Conservation (phyloP, 371 early-diverging fungal genomes). For the Mortierella polycephala region DNA sequence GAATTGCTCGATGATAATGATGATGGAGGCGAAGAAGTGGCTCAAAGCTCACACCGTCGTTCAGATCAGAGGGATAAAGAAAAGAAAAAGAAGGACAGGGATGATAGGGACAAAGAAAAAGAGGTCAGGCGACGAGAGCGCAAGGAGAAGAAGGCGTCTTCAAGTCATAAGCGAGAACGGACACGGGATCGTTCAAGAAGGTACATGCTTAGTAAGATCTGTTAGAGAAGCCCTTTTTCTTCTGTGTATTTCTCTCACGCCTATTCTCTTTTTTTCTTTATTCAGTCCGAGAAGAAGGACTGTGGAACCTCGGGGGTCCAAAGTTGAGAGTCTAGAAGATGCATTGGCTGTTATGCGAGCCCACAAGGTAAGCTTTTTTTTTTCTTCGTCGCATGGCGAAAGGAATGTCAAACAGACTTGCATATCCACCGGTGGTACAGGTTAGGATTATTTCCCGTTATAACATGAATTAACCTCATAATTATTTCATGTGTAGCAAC, state of each 20-base stretch:
- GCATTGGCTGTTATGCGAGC: conserved; percentile 47
- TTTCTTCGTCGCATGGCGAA: not conserved
- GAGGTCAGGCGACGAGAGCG: conserved; percentile 9
- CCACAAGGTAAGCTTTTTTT: conserved; percentile 24
- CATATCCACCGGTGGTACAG: not conserved
- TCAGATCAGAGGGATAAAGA: not conserved
- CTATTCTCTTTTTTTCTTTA: not conserved
- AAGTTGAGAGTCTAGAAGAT: conserved; percentile 39
- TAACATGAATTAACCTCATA: not conserved
- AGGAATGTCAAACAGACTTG: not conserved
- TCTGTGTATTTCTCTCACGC: not conserved
- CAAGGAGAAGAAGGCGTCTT: conserved; percentile 11
- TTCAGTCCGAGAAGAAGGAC: conserved; percentile 25
- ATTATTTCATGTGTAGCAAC: conserved; percentile 6
- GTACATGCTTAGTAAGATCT: conserved; percentile 5
- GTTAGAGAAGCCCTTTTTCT: not conserved
- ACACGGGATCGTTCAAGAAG: conserved; percentile 38
- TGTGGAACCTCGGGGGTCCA: conserved; percentile 18
- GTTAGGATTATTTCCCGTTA: not conserved
- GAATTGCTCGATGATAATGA: conserved; percentile 39
- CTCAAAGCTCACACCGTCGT: not conserved
- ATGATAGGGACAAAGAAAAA: conserved; percentile 6
- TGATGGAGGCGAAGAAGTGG: not conserved
- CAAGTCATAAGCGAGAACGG: conserved; percentile 24
- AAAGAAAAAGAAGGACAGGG: conserved; percentile 8